Evolutionary conservation across 192 early-diverging fungal species (phyloP), one percentile per base, ranked within the genome.

Genomic region (Coemansia sp.): DNA sequence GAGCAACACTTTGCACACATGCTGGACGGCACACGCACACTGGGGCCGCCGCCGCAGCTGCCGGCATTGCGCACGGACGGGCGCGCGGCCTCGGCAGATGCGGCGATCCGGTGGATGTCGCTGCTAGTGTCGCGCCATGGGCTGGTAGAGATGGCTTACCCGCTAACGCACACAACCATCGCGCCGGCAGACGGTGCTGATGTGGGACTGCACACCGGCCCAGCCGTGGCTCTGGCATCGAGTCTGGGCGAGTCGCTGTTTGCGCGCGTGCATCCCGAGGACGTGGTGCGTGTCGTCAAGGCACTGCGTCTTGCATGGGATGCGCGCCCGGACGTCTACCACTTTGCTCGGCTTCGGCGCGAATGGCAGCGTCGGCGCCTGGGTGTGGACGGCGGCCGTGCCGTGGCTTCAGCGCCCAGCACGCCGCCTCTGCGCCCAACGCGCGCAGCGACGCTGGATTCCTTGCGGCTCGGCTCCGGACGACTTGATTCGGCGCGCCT

Each of bases 51-150:
- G 49, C 76, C 76, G 7, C 24, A 52, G 56, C 67, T 79, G 67
- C 71, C 71, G 30, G 56, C 64, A 54, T 51, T 59, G 23, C 47
- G 50, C 8, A 49, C 47, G 44, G 70, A 50, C 22, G 30, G 54
- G 0, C 28, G 44, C 23, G 26, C 24, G 25, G 23, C 32, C 63
- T 23, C 53, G 19, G 56, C 62, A 10, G 64, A 60, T 38, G 57
- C 67, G 25, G 55, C 41, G 16, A 32, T 67, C 56, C 71, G 60
- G 28, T 73, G 71, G 71, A 58, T 79, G 63, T 57, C 76, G 60
- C 64, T 79, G 67, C 76, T 79, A 27, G 76, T 79, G 30, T 79
- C 76, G 64, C 76, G 76, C 52, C 76, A 79, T 34, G 76, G 76
- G 34, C 76, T 79, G 59, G 76, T 79, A 44, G 76, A 79, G 61